Conservation (phyloP, 768 basidiomycete genomes). For the Lepiota brunneoincarnata region DNA sequence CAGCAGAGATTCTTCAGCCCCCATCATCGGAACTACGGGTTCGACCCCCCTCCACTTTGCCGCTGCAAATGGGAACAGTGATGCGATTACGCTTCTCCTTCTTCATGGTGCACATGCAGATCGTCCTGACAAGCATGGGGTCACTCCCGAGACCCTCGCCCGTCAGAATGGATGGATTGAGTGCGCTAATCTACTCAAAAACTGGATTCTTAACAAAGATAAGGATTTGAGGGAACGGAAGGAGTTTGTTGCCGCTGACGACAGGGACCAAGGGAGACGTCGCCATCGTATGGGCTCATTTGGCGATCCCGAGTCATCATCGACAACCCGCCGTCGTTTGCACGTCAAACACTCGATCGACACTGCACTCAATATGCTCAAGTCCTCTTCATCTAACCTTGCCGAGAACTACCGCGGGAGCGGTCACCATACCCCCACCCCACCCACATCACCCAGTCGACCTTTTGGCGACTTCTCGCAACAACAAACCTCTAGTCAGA, state of each 20-base stretch:
- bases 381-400: slow-evolving; percentile 31
- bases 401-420: slow-evolving; percentile 23
- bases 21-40: slow-evolving; percentile 81
- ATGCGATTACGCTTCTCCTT: slow-evolving; percentile 76
- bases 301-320: slow-evolving; percentile 24
- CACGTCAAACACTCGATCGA: slow-evolving; percentile 81
- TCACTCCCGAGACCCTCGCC: slow-evolving; percentile 84
- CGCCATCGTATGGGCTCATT: slow-evolving; percentile 7
- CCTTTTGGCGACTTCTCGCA: slow-evolving; percentile 44
- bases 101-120: slow-evolving; percentile 81
- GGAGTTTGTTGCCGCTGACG: slow-evolving; percentile 19
- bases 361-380: slow-evolving; percentile 58
- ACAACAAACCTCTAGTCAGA: slow-evolving; percentile 32
- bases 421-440: slow-evolving; percentile 27
- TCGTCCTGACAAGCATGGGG: slow-evolving; percentile 86
- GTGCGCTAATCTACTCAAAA: slow-evolving; percentile 69
- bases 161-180: slow-evolving; percentile 76
- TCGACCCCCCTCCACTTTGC: slow-evolving; percentile 97
- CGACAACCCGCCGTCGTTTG: slow-evolving; percentile 45
- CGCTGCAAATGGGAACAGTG: slow-evolving; percentile 87
- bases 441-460: slow-evolving; percentile 38
- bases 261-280: slow-evolving; percentile 9
- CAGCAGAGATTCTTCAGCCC: slow-evolving; percentile 60
- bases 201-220: slow-evolving; percentile 65
- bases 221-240: slow-evolving; percentile 57